Evolutionary conservation across 768 basidiomycete species (phyloP), one percentile per base, ranked within the genome.

Genomic region (Megacollybia marginata): DNA sequence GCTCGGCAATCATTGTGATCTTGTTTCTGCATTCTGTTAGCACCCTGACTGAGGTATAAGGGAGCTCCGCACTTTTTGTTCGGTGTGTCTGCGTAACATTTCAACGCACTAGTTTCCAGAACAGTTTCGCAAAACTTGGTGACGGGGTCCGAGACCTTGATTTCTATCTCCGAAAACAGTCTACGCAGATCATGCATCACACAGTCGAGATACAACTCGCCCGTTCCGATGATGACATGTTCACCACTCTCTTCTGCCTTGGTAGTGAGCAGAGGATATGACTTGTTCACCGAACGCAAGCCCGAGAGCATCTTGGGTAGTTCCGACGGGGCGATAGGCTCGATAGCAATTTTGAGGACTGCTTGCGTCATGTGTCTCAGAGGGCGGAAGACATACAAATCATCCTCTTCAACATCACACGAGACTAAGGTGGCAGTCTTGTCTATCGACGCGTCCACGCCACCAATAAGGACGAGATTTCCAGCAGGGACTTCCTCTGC

Each of bases 201-300:
- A 55, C 88, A 95, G 63, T 99, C 96, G 59, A 99, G 73, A 68
- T 95, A 98, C 46, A 99, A 71, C 62, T 99, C 96, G 46, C 96
- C 96, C 1, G 96, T 97, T 47, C 96, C 96, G 54, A 98, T 83
- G 53, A 99, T 69, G 51, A 99, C 90, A 64, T 99, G 96, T 64
- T 99, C 96, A 16, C 96, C 96, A 48, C 88, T 92, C 67, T 99
- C 96, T 66, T 99, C 96, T 20, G 98, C 96, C 64, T 97, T 96
- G 2, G 96, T 98, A 43, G 84, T 77, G 9, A 90, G 82, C 11
- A 99, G 77, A 4, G 96, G 95, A 65, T 98, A 99, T 31, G 91
- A 92, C 66, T 97, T 99, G 73, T 98, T 98, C 69, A 99, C 82
- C 56, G 91, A 96, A 52, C 96, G 86, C 50, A 99, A 68, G 48